Evolutionary conservation across 2,329 filamentous ascomycete species (phyloP).

Genomic region (Dactylella cylindrospora): DNA sequence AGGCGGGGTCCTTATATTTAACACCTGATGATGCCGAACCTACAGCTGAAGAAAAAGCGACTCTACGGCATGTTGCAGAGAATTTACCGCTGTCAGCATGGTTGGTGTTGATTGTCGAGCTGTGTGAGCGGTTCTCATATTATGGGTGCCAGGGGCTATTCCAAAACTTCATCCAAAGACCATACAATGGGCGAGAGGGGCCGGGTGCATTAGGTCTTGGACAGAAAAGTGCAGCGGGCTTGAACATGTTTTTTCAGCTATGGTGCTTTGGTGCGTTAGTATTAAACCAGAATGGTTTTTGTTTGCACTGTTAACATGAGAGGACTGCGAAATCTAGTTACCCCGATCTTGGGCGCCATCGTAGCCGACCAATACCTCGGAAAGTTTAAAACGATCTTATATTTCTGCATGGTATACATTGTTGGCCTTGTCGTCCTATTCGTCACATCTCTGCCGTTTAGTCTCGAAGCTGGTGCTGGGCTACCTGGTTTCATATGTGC

Average conservation of each 20-base stretch:
- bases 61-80: constrained; percentile 60
- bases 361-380: constrained; percentile 64
- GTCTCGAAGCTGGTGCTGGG: constrained; percentile 57
- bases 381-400: constrained; percentile 62
- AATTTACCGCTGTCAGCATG: constrained; percentile 60
- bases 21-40: constrained; percentile 58
- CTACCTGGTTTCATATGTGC: constrained; percentile 61
- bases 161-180: constrained; percentile 51
- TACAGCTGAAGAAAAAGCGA: constrained; percentile 57
- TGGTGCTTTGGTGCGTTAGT: constrained; percentile 58
- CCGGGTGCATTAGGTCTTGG: constrained; percentile 61
- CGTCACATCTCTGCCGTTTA: constrained; percentile 58
- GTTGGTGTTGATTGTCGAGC: constrained; percentile 61
- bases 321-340: constrained; percentile 58
- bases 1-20: constrained; percentile 14
- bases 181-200: constrained; percentile 47
- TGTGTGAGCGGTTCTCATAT: constrained; percentile 63
- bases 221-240: constrained; percentile 59
- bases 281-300: constrained; percentile 60
- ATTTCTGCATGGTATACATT: constrained; percentile 63
- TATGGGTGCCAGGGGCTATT: constrained; percentile 60
- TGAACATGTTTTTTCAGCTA: constrained; percentile 62
- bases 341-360: constrained; percentile 62
- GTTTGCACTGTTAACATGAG: constrained; percentile 62
- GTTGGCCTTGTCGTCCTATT: constrained; percentile 60